Conservation (phyloP, 805 yeast genomes). For the Candida pini region DNA sequence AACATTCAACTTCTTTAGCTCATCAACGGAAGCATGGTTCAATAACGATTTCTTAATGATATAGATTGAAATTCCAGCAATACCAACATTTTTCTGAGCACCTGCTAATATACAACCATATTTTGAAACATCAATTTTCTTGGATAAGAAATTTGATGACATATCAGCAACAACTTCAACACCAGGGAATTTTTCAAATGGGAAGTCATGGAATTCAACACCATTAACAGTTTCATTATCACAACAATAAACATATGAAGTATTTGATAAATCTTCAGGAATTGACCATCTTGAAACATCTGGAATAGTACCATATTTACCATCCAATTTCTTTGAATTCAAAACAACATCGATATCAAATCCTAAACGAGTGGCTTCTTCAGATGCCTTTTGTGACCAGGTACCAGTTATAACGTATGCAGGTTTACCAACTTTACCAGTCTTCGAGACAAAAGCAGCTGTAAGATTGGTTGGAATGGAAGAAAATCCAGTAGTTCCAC, state of each 20-base stretch:
- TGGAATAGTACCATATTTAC: slow-evolving; percentile 67
- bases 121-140: slow-evolving; percentile 71
- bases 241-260: slow-evolving; percentile 84
- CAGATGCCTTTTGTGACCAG: slow-evolving; percentile 86
- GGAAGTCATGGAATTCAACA: slow-evolving; percentile 60
- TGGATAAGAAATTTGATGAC: slow-evolving; percentile 88
- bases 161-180: slow-evolving; percentile 89
- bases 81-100: slow-evolving; percentile 96
- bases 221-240: slow-evolving; percentile 98
- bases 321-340: slow-evolving; percentile 52
- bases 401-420: slow-evolving; percentile 89
- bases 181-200: slow-evolving; percentile 52
- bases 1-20: slow-evolving; percentile 51
- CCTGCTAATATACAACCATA: slow-evolving; percentile 94
- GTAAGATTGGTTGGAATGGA: slow-evolving; percentile 77
- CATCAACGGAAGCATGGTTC: slow-evolving; percentile 59
- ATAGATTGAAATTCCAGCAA: slow-evolving; percentile 91
- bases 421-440: slow-evolving; percentile 72
- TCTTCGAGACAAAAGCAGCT: slow-evolving; percentile 59
- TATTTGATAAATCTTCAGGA: slow-evolving; percentile 51
- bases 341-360: slow-evolving; percentile 63
- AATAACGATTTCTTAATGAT: slow-evolving; percentile 80
- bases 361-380: slow-evolving; percentile 85
- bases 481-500: slow-evolving; percentile 95
- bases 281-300: slow-evolving; percentile 56